Base-by-base conservation (phyloP, 2,329 filamentous ascomycete genomes). In the Fusarium veterinarium region DNA sequence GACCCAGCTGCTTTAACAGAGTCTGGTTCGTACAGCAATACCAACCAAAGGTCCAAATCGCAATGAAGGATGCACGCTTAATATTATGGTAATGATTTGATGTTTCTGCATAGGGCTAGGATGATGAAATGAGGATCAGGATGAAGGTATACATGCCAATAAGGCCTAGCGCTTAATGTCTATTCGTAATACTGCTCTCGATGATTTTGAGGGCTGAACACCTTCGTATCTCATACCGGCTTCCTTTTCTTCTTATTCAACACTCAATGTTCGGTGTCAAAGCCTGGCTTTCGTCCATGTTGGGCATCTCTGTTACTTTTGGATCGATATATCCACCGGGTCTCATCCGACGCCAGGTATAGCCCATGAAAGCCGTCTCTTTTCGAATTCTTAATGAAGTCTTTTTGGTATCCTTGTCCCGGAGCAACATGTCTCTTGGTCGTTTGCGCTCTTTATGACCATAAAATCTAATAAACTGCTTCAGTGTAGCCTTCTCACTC, bases 291-390 rank as follows among this genome's bases (percentile, higher is more conserved):
- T 58, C 51, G 37, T 40, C 41, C n/a, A n/a, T 16, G 25, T 33
- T 16, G 20, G 25, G 35, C 17, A 28, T 23, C 28, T 67, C 69
- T 9, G 25, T 25, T n/a, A 45, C 25, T 60, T 59, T 64, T 42
- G 63, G 46, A 12, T 74, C 64, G n/a, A 72, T 65, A 55, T 80
- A 83, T 6, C 80, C 78, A 14, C 76, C 76, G 3, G 81, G 80
- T 41, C 80, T 77, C 78, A 81, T 81, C 66, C 91, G 85, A 17
- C 91, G 89, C 86, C 96, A 98, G 4, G 93, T 94, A 80, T 99
- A 99, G 2, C 95, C 95, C 69, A 97, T 82, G 81, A 98, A 98
- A 0, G 94, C 95, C 31, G 89, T 92, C 79, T 88, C 89, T 82
- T 95, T 97, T 66, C 96, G 89, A 72, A 96, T 87, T 74, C 93